These are phyloP conservation scores for Penicillium digitatum DNA, from an alignment of 2,329 filamentous ascomycete genomes.

Conservation along the genomic window DNA sequence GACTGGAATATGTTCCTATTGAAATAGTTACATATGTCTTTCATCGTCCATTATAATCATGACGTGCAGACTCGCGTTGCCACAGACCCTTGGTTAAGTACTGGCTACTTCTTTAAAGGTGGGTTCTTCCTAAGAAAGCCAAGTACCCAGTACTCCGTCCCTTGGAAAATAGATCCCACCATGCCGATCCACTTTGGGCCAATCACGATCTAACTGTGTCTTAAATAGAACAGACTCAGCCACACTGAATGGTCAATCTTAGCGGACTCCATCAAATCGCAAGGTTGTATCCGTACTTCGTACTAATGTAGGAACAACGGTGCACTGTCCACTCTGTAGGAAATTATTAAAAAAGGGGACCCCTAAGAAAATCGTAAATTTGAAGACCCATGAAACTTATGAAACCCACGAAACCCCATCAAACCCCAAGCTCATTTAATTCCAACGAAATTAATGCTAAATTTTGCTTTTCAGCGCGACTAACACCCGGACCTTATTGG, in stretches of 20 bases:
- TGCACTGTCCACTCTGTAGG: not conserved
- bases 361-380: not conserved
- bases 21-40: not conserved
- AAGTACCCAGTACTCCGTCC: conserved; percentile 9
- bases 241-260: conserved; percentile 1
- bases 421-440: not conserved
- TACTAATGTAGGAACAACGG: not conserved
- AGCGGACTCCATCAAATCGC: not conserved
- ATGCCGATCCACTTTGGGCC: not conserved
- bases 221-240: conserved; percentile 7
- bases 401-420: not conserved
- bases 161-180: not conserved
- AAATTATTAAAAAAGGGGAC: not conserved
- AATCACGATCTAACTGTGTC: not conserved
- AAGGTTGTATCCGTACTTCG: not conserved
- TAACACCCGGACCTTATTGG: conserved; percentile 9
- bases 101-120: not conserved
- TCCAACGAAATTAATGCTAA: not conserved
- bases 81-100: not conserved
- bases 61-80: conserved; percentile 18
- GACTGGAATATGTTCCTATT: not conserved
- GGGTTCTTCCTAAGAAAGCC: not conserved
- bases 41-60: conserved; percentile 3
- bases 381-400: not conserved
- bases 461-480: conserved; percentile 1